A percentile compares a stretch with the other conserved stretches of the same genome.
Evolutionary conservation across 1,139 yeast species (phyloP).

Genomic region (Sugiyamaella japonica): DNA sequence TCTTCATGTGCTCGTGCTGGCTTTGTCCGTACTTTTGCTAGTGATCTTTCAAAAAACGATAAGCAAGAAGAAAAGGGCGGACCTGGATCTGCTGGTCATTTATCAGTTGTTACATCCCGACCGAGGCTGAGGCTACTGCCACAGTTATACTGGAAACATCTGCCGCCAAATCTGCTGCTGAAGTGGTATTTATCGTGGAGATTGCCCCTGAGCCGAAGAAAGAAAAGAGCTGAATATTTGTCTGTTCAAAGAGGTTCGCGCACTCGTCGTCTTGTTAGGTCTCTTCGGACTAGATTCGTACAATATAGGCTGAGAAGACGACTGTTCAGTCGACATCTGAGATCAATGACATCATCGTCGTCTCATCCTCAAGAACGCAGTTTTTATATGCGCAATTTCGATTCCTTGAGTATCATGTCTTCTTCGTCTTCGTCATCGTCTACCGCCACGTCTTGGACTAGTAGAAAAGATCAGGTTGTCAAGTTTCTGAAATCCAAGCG

Average conservation of each 20-base stretch:
- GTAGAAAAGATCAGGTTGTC: slow-evolving; percentile 21
- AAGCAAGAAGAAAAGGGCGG: neutral
- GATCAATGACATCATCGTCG: slow-evolving; percentile 2
- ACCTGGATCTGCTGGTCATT: neutral
- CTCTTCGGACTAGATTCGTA: slow-evolving; percentile 1
- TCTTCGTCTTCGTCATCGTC: neutral
- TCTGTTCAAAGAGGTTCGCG: neutral
- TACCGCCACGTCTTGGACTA: slow-evolving; percentile 7
- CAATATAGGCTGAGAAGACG: slow-evolving; percentile 6
- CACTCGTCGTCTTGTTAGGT: slow-evolving; percentile 1
- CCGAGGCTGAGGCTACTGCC: slow-evolving; percentile 1
- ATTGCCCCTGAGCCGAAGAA: neutral
- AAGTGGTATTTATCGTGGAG: slow-evolving; percentile 16
- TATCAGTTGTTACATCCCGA: neutral
- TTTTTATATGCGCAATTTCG: neutral
- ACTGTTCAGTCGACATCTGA: slow-evolving; percentile 1
- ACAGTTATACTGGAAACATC: slow-evolving; percentile 1
- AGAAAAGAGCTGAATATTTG: neutral
- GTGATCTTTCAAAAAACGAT: neutral
- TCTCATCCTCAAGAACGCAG: slow-evolving; percentile 3
- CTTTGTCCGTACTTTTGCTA: neutral
- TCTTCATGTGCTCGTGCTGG: slow-evolving; percentile 2
- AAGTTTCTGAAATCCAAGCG: slow-evolving; percentile 29
- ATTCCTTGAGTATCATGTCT: neutral
- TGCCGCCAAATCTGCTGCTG: slow-evolving; percentile 4